Evolutionary conservation across 2,329 filamentous ascomycete genomes (phyloP).

Genomic region (Beauveria sp.): DNA sequence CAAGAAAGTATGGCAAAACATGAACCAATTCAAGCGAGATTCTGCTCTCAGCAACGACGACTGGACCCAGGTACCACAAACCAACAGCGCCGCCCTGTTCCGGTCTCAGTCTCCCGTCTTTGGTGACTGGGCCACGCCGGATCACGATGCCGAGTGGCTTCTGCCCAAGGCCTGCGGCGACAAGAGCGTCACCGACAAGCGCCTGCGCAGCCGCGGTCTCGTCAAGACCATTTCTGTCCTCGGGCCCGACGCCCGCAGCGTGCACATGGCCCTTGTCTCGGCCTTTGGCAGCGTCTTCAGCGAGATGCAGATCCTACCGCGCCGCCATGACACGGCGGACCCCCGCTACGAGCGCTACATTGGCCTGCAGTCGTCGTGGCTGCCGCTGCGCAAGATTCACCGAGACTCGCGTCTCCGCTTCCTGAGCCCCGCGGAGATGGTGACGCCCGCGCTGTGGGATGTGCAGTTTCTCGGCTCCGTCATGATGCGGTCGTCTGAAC

Average conservation of each 20-base stretch:
- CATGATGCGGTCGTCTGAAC: conserved; percentile 62
- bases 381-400: conserved; percentile 70
- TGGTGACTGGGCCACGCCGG: conserved; percentile 38
- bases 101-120: conserved; percentile 42
- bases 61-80: conserved; percentile 49
- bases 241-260: conserved; percentile 58
- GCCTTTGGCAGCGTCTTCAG: conserved; percentile 54
- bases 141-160: conserved; percentile 51
- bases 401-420: conserved; percentile 68
- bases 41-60: conserved; percentile 35
- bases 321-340: conserved; percentile 20
- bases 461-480: conserved; percentile 63
- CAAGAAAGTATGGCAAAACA: conserved; percentile 46
- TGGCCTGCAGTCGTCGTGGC: conserved; percentile 59
- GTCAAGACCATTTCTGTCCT: conserved; percentile 56
- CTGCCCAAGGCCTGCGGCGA: conserved; percentile 60
- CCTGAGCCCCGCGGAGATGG: conserved; percentile 62
- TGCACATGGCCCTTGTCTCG: conserved; percentile 54
- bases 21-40: conserved; percentile 38
- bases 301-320: conserved; percentile 32
- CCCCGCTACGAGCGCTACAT: conserved; percentile 37
- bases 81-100: conserved; percentile 32
- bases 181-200: conserved; percentile 55
- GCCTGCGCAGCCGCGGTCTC: conserved; percentile 68
- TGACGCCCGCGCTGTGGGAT: conserved; percentile 65